Conservation (phyloP, 2,329 filamentous ascomycete species). For the Xylaria sp. region DNA sequence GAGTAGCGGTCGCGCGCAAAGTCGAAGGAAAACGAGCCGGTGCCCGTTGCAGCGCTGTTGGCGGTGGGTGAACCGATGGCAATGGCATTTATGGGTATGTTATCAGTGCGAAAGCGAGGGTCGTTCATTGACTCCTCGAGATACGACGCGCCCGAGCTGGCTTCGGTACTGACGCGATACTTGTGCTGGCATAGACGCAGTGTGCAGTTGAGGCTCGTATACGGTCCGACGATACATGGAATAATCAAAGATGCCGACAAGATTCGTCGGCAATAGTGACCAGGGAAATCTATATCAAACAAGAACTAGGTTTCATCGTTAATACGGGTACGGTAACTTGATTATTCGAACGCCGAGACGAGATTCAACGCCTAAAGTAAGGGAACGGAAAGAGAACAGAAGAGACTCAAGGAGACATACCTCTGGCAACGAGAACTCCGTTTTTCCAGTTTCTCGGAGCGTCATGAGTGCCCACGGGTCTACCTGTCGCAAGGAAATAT, state of each 20-base stretch:
- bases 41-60: neutral
- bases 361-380: too few species aligned
- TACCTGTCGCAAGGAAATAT: conserved; percentile 11
- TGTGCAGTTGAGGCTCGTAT: conserved; percentile 4
- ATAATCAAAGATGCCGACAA: neutral
- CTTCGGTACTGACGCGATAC: conserved; percentile 3
- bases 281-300: conserved; percentile 25
- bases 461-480: conserved; percentile 6
- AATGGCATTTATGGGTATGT: conserved; percentile 14
- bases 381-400: too few species aligned
- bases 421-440: neutral
- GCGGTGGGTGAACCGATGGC: conserved; percentile 1
- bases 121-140: neutral
- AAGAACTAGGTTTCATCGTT: too few species aligned
- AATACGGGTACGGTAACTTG: too few species aligned
- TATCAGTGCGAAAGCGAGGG: conserved; percentile 2
- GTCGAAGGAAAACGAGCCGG: neutral
- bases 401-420: too few species aligned
- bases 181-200: neutral
- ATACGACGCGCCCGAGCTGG: neutral
- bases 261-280: conserved; percentile 31
- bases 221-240: conserved; percentile 13
- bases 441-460: conserved; percentile 7
- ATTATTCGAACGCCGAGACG: too few species aligned
- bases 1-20: neutral